These are phyloP conservation scores for Beauveria sp. DNA, from an alignment of 2,329 filamentous ascomycete genomes.

Conservation along the genomic window DNA sequence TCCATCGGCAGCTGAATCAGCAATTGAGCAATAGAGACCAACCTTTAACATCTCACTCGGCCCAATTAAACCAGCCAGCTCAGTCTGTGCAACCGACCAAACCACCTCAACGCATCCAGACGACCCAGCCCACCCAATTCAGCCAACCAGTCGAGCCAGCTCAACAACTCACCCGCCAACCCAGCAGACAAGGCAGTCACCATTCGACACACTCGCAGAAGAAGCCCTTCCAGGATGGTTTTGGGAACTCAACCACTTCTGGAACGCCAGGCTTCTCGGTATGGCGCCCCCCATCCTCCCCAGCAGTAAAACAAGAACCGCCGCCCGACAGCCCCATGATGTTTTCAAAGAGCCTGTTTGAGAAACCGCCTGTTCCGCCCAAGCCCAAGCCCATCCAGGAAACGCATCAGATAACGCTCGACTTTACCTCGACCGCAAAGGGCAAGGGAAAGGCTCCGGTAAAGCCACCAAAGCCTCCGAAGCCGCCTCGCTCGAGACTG, in stretches of 20 bases:
- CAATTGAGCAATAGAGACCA: background rate
- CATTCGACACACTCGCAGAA: background rate
- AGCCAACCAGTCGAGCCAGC: background rate
- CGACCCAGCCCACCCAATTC: background rate
- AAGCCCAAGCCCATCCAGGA: conserved; percentile 31
- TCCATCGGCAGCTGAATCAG: background rate
- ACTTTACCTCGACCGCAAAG: conserved; percentile 25
- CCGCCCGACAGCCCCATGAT: background rate
- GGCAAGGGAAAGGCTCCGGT: conserved; percentile 28
- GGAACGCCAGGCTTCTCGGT: conserved; percentile 11
- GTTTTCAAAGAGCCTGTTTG: conserved; percentile 21
- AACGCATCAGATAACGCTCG: conserved; percentile 29
- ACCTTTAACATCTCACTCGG: background rate
- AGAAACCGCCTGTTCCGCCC: conserved; percentile 32
- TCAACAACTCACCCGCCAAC: background rate
- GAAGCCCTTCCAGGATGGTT: background rate
- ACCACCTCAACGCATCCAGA: background rate
- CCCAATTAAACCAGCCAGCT: background rate
- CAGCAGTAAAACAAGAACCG: conserved; percentile 7
- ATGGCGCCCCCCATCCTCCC: background rate
- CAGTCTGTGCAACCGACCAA: background rate
- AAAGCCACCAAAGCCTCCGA: conserved; percentile 21
- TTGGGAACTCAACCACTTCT: background rate
- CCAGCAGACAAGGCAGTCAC: background rate
- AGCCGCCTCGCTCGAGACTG: conserved; percentile 15